These are phyloP conservation scores for Kurtzmaniella fragi DNA, from an alignment of 805 yeast species.

Conservation along the genomic window DNA sequence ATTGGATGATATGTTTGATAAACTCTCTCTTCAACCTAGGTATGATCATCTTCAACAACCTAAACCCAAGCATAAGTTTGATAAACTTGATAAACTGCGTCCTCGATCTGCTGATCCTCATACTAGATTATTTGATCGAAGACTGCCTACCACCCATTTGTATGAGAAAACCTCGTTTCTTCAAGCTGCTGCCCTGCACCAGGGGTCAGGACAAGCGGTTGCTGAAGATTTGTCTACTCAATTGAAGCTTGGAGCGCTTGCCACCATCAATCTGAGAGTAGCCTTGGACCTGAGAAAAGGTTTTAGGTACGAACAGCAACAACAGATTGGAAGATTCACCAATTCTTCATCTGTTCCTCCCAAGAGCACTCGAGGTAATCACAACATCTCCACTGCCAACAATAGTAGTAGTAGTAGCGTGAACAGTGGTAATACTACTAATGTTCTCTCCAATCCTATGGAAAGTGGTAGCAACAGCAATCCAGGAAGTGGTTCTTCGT, in stretches of 20 bases:
- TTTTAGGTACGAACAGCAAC: constrained; percentile 4
- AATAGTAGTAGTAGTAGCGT: constrained; percentile 5
- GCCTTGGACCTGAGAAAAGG: constrained; percentile 39
- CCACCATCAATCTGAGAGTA: constrained; percentile 57
- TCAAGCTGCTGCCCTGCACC: constrained; percentile 23
- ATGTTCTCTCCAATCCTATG: neutral
- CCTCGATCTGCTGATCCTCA: constrained; percentile 47
- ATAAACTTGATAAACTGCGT: constrained; percentile 15
- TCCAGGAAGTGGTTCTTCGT: constrained; percentile 1
- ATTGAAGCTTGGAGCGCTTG: constrained; percentile 61
- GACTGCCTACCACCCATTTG: constrained; percentile 37
- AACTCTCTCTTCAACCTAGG: neutral
- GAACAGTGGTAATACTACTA: neutral
- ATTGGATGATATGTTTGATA: neutral
- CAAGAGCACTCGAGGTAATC: neutral
- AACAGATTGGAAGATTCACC: constrained; percentile 2
- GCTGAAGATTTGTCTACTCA: constrained; percentile 24
- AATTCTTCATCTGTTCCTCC: constrained; percentile 1
- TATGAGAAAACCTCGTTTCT: constrained; percentile 41
- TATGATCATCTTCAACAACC: constrained; percentile 28
- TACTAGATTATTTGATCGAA: constrained; percentile 14
- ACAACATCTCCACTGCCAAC: neutral
- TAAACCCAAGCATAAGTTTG: constrained; percentile 31
- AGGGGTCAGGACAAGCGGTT: constrained; percentile 17
- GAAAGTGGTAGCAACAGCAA: neutral